Evolutionary conservation across 768 basidiomycete genomes (phyloP).

Genomic region (Strobilomyces dryophilus): DNA sequence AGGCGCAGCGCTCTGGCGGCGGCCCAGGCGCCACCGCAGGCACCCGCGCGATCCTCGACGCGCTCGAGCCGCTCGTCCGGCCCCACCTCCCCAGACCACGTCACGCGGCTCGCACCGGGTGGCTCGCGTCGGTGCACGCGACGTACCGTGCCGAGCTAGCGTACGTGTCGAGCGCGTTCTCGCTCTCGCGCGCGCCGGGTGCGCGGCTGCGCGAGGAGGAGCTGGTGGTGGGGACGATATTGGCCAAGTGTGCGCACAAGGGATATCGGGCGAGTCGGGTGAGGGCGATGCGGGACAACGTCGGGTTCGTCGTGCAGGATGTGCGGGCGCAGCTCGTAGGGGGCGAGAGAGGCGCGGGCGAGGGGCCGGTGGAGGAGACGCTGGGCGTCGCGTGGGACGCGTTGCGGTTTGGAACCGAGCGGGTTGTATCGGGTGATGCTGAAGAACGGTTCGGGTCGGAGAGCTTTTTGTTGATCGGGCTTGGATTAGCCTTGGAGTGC

Average conservation of each 20-base stretch:
- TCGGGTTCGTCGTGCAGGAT: not conserved
- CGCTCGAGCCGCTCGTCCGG: constrained; percentile 20
- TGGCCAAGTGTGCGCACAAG: constrained; percentile 63
- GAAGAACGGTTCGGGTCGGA: constrained; percentile 42
- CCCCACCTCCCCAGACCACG: constrained; percentile 13
- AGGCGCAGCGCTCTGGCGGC: constrained; percentile 2
- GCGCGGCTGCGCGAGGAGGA: constrained; percentile 66
- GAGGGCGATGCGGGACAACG: not conserved
- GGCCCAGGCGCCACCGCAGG: constrained; percentile 14
- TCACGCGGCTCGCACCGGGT: not conserved
- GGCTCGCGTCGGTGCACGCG: constrained; percentile 4
- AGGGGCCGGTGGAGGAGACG: not conserved
- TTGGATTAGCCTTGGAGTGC: constrained; percentile 56
- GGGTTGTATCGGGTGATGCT: not conserved
- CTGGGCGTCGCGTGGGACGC: constrained; percentile 50
- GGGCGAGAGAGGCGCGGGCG: not conserved
- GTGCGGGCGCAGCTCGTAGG: constrained; percentile 21
- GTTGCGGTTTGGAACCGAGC: constrained; percentile 37
- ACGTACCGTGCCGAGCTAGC: constrained; percentile 60
- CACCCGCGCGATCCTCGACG: constrained; percentile 30
- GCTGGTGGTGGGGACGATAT: constrained; percentile 68
- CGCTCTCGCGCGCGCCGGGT: constrained; percentile 53
- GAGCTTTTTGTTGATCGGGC: constrained; percentile 64
- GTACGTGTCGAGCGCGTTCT: constrained; percentile 68
- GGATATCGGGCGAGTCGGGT: not conserved